Conservation (phyloP, 2,329 filamentous ascomycete genomes). For the Fusarium annulatum region DNA sequence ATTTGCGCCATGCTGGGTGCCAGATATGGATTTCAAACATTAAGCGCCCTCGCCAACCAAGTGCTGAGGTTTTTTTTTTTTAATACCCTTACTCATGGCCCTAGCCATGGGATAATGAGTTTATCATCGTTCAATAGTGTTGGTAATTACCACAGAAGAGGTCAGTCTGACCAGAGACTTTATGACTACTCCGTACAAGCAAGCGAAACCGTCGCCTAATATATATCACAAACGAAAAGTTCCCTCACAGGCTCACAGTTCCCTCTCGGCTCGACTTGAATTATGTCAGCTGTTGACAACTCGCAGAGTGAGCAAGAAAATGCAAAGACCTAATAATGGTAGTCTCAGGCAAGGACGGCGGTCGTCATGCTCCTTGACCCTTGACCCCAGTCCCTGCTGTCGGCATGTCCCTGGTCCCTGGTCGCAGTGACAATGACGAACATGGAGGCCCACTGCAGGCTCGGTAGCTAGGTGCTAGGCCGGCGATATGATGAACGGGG, state of each 20-base stretch:
- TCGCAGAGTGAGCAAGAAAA: neutral
- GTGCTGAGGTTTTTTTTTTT: neutral
- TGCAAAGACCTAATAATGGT: neutral
- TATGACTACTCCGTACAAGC: neutral
- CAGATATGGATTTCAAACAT: neutral
- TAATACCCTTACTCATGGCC: neutral
- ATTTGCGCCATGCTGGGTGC: neutral
- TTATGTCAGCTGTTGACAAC: neutral
- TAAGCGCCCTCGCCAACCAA: conserved; percentile 1
- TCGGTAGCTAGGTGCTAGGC: conserved; percentile 45
- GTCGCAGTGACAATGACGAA: conserved; percentile 42
- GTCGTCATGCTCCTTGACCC: conserved; percentile 21
- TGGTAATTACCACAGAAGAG: neutral
- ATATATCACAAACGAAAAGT: neutral
- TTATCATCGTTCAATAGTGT: neutral
- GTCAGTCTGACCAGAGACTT: neutral
- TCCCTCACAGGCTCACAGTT: neutral
- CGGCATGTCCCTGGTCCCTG: neutral
- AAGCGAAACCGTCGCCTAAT: neutral
- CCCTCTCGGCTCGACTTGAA: neutral
- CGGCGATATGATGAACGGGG: conserved; percentile 40
- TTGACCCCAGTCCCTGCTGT: conserved; percentile 13
- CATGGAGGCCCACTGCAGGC: conserved; percentile 43
- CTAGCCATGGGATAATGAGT: neutral
- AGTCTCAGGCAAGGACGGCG: conserved; percentile 21